Evolutionary conservation across 164 flowering plant genomes (phyloP).

Genomic region (Echeveria elegans): DNA sequence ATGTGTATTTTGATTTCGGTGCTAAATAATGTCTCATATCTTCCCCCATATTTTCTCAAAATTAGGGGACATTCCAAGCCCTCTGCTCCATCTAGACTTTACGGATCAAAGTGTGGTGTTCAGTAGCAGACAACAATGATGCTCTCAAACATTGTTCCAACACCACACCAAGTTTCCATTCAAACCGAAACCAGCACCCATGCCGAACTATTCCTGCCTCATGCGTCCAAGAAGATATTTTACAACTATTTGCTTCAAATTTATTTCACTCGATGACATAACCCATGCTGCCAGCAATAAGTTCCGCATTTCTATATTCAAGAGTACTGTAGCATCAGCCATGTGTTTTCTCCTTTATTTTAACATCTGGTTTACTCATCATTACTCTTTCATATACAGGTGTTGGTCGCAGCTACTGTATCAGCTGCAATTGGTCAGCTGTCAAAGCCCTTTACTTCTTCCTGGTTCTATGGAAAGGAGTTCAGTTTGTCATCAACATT

Average conservation of each 20-base stretch:
- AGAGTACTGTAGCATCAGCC: not conserved
- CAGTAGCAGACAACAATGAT: not conserved
- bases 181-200: not conserved
- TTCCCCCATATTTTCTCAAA: too few relatives aligned
- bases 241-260: conserved; percentile 1
- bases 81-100: not conserved
- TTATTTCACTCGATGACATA: conserved; percentile 8
- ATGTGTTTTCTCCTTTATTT: not conserved
- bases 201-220: not conserved
- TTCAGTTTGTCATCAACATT: conserved; percentile 35
- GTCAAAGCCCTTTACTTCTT: conserved; percentile 66
- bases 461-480: conserved; percentile 39
- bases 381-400: conserved; percentile 15
- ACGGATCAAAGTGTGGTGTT: not conserved
- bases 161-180: not conserved
- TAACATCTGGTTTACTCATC: not conserved
- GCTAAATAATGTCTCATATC: too few relatives aligned
- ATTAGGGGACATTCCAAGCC: not conserved
- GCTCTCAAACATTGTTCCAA: not conserved
- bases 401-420: conserved; percentile 50
- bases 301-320: not conserved
- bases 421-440: conserved; percentile 74
- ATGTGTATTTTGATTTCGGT: too few relatives aligned
- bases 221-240: not conserved
- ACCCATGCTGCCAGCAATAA: not conserved